A percentile compares a stretch with the other conserved stretches of the same genome.
Evolutionary conservation across 1,139 yeast genomes (phyloP).

Genomic region (Nadsonia commutata): DNA sequence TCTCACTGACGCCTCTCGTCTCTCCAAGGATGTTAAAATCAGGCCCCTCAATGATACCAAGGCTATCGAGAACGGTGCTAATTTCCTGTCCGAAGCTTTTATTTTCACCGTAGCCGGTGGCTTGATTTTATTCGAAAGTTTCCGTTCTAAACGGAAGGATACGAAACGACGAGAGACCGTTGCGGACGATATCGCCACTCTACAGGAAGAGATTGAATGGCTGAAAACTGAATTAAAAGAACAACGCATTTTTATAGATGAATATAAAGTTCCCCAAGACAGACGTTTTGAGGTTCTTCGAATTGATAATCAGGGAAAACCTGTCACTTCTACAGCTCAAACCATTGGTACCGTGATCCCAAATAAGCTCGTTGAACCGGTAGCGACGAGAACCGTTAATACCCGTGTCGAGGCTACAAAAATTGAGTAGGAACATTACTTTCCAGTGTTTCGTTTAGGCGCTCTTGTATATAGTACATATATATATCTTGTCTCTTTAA

Average conservation of each 20-base stretch:
- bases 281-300: constrained; percentile 32
- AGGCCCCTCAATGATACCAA: constrained; percentile 74
- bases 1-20: constrained; percentile 39
- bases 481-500: too few relatives aligned
- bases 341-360: too few relatives aligned
- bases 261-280: constrained; percentile 33
- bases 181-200: constrained; percentile 50
- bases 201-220: constrained; percentile 58
- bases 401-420: too few relatives aligned
- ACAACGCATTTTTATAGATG: constrained; percentile 32
- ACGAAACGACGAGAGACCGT: constrained; percentile 44
- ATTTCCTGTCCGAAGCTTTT: constrained; percentile 59
- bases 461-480: too few relatives aligned
- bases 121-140: constrained; percentile 58
- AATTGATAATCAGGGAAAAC: constrained; percentile 6
- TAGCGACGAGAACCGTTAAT: too few relatives aligned
- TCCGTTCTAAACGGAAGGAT: constrained; percentile 55
- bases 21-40: constrained; percentile 30
- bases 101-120: constrained; percentile 71
- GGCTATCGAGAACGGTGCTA: constrained; percentile 78
- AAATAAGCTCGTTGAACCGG: too few relatives aligned
- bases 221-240: constrained; percentile 35
- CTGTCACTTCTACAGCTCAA: too few relatives aligned
- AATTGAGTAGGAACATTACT: too few relatives aligned
- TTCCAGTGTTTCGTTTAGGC: too few relatives aligned